Conservation (phyloP, 2,329 filamentous ascomycete species). For the Aspergillus novofumigatus region DNA sequence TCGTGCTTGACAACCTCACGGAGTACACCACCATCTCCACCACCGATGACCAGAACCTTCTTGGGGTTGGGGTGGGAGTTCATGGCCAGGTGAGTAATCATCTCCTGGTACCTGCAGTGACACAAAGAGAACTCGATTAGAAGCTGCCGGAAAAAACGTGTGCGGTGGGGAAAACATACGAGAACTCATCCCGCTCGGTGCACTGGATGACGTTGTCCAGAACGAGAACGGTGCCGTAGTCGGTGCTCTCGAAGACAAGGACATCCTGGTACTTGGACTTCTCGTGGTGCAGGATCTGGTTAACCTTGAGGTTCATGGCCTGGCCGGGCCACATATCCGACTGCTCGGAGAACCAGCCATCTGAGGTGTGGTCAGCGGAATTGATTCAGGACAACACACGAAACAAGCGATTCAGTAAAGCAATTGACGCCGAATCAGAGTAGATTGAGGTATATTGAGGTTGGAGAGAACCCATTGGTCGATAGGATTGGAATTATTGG, state of each 20-base stretch:
- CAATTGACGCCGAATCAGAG: background rate
- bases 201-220: conserved; percentile 99
- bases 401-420: background rate
- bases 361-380: conserved; percentile 45
- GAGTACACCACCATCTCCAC: conserved; percentile 94
- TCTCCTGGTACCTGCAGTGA: conserved; percentile 77
- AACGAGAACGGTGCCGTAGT: conserved; percentile 93
- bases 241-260: conserved; percentile 95
- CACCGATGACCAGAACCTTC: conserved; percentile 96
- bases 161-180: conserved; percentile 45
- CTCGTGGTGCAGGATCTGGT: conserved; percentile 97
- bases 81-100: conserved; percentile 98
- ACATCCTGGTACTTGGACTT: conserved; percentile 99
- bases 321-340: conserved; percentile 99
- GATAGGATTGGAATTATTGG: background rate
- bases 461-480: background rate
- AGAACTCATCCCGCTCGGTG: conserved; percentile 98
- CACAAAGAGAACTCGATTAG: background rate
- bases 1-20: conserved; percentile 99
- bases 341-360: conserved; percentile 99
- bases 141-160: background rate
- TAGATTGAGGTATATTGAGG: background rate
- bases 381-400: background rate
- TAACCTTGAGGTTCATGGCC: conserved; percentile 97
- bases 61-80: conserved; percentile 98